phyloP scores from a whole-genome alignment of 257 asterid species.

The Solanum chaucha region DNA sequence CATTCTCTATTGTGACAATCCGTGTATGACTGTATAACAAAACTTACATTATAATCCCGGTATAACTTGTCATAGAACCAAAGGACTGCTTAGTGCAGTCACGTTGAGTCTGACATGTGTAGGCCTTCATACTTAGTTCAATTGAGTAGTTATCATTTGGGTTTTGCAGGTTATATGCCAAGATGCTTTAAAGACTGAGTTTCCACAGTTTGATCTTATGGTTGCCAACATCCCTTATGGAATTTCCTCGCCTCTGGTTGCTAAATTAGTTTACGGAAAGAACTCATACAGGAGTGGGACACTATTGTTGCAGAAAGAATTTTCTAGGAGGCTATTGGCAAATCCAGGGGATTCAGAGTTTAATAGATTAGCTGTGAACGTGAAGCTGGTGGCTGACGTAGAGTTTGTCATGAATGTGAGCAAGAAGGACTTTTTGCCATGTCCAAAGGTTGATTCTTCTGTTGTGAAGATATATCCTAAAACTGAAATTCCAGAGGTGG shows the following conservation, averaged over 20 bases:
- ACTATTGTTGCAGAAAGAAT: slow-evolving; percentile 78
- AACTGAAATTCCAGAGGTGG: slow-evolving; percentile 39
- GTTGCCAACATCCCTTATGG: slow-evolving; percentile 94
- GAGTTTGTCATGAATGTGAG: slow-evolving; percentile 85
- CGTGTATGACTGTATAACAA: neutral
- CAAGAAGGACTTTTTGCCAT: slow-evolving; percentile 75
- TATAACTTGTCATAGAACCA: neutral
- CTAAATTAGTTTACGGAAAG: slow-evolving; percentile 56
- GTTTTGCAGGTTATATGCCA: slow-evolving; percentile 47
- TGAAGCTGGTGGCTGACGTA: slow-evolving; percentile 70
- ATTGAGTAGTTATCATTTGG: neutral
- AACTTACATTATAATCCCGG: neutral
- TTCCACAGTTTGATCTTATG: slow-evolving; percentile 68
- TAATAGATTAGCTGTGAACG: slow-evolving; percentile 71
- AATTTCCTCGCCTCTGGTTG: slow-evolving; percentile 77
- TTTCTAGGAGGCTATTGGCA: slow-evolving; percentile 67
- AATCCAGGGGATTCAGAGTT: slow-evolving; percentile 80
- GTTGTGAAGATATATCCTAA: slow-evolving; percentile 67
- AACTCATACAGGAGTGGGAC: slow-evolving; percentile 70
- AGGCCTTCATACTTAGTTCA: neutral
- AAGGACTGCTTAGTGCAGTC: neutral
- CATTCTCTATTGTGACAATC: neutral
- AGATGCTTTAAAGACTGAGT: slow-evolving; percentile 68
- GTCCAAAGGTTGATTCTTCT: slow-evolving; percentile 84
- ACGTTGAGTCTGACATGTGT: neutral